These are phyloP conservation scores for Aspergillus puulaauensis DNA, from an alignment of 2,329 filamentous ascomycete species.

Conservation along the genomic window DNA sequence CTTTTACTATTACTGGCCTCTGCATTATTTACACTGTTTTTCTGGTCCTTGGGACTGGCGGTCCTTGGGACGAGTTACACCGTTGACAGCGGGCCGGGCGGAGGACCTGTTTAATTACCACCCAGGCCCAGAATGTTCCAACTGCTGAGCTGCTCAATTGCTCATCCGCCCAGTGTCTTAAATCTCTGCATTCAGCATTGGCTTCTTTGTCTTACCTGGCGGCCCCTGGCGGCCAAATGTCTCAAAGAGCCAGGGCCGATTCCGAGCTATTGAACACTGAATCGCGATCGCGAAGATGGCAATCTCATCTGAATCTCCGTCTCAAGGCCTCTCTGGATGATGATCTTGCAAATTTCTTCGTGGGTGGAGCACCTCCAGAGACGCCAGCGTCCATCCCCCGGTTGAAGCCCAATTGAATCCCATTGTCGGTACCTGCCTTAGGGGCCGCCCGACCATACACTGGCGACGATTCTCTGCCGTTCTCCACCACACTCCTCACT, in stretches of 20 bases:
- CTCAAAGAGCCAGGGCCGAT: not conserved
- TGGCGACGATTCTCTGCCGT: slow-evolving; percentile 14
- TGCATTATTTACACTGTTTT: no score
- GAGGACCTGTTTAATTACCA: slow-evolving; percentile 11
- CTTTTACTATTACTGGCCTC: no score
- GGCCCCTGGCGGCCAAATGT: not conserved
- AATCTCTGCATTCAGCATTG: not conserved
- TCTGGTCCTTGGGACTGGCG: not conserved
- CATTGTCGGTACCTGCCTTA: slow-evolving; percentile 23
- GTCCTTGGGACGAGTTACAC: slow-evolving; percentile 7
- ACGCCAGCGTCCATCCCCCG: not conserved
- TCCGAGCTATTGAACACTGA: no score
- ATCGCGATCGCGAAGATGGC: not conserved
- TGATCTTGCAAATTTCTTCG: slow-evolving; percentile 17
- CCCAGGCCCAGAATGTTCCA: slow-evolving; percentile 11
- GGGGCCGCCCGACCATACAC: slow-evolving; percentile 14
- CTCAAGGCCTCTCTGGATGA: not conserved
- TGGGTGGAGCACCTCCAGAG: slow-evolving; percentile 16
- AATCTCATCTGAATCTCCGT: not conserved
- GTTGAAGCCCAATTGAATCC: slow-evolving; percentile 20
- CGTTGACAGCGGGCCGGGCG: slow-evolving; percentile 7
- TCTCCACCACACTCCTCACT: slow-evolving; percentile 18
- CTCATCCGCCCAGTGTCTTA: slow-evolving; percentile 12
- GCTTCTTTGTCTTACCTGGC: slow-evolving; percentile 3
- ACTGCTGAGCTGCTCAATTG: not conserved